Percentiles rank a stretch among this genome's conserved stretches.
These are phyloP conservation scores for Biancaea sappan DNA, from an alignment of 306 rosid genomes.

Conservation along the genomic window DNA sequence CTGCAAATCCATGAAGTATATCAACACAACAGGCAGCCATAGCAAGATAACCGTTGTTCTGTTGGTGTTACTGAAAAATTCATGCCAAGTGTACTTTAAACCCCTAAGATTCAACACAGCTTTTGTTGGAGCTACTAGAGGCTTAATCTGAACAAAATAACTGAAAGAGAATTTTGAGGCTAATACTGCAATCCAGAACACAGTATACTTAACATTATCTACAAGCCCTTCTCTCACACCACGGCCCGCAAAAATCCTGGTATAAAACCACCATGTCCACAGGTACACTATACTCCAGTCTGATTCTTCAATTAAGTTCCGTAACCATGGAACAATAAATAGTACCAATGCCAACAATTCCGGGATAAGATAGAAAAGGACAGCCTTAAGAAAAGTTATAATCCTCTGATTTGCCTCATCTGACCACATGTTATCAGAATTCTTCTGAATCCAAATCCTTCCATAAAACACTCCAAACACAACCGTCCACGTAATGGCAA, in stretches of 20 bases:
- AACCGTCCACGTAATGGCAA: slow-evolving; percentile 72
- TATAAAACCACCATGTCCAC: slow-evolving; percentile 91
- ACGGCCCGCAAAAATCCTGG: slow-evolving; percentile 86
- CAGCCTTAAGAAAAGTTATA: slow-evolving; percentile 61
- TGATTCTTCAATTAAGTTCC: slow-evolving; percentile 67
- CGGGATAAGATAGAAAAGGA: slow-evolving; percentile 61
- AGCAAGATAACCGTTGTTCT: slow-evolving; percentile 62
- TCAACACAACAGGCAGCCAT: slow-evolving; percentile 81
- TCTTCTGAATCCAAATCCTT: slow-evolving; percentile 75
- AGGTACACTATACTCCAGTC: slow-evolving; percentile 64
- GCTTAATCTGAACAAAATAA: slow-evolving; percentile 86
- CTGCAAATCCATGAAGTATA: slow-evolving; percentile 95
- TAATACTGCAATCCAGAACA: slow-evolving; percentile 71
- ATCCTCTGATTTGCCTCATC: slow-evolving; percentile 64
- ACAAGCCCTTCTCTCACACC: slow-evolving; percentile 82
- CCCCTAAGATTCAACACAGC: slow-evolving; percentile 49
- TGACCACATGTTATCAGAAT: slow-evolving; percentile 61
- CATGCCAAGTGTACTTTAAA: slow-evolving; percentile 59
- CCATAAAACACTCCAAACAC: slow-evolving; percentile 72
- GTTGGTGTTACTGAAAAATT: slow-evolving; percentile 72
- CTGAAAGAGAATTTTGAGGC: slow-evolving; percentile 84
- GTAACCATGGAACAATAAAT: slow-evolving; percentile 73
- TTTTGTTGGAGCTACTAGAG: slow-evolving; percentile 81
- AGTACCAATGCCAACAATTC: slow-evolving; percentile 70
- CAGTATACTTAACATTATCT: slow-evolving; percentile 68